Evolutionary conservation across 352 stramenopile genomes (phyloP).

Genomic region (Phytophthora brassicae): DNA sequence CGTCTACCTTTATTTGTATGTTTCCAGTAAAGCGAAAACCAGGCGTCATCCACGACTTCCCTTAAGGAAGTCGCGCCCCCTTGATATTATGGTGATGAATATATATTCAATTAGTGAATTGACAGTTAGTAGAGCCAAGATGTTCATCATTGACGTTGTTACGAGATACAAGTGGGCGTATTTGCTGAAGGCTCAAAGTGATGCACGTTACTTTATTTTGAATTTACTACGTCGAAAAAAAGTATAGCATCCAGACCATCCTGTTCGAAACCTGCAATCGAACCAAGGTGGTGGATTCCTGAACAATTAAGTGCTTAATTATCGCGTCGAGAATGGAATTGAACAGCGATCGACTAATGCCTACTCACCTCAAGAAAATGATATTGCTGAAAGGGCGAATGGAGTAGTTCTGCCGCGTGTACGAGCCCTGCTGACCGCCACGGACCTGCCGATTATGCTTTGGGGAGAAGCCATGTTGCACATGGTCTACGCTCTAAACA

Average conservation of each 20-base stretch:
- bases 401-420: constrained; percentile 1
- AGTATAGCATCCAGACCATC: neutral
- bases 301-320: neutral
- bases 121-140: neutral
- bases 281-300: constrained; percentile 13
- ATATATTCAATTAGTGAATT: constrained; percentile 5
- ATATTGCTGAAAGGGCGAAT: constrained; percentile 2
- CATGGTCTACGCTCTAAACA: too few species aligned
- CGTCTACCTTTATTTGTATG: too few species aligned
- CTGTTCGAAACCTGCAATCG: neutral
- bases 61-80: neutral
- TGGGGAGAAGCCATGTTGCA: too few species aligned
- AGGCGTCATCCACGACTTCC: constrained; percentile 9
- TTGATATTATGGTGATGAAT: constrained; percentile 11
- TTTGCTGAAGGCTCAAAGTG: constrained; percentile 1
- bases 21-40: neutral
- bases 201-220: constrained; percentile 8
- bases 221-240: constrained; percentile 6
- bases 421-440: too few species aligned
- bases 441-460: too few species aligned
- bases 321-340: constrained; percentile 1
- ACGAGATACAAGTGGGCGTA: constrained; percentile 22
- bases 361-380: constrained; percentile 11
- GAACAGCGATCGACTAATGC: neutral
- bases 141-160: constrained; percentile 18